These are phyloP conservation scores for Eucalyptus sideroxylon DNA, from an alignment of 345 rosid species.

Conservation along the genomic window DNA sequence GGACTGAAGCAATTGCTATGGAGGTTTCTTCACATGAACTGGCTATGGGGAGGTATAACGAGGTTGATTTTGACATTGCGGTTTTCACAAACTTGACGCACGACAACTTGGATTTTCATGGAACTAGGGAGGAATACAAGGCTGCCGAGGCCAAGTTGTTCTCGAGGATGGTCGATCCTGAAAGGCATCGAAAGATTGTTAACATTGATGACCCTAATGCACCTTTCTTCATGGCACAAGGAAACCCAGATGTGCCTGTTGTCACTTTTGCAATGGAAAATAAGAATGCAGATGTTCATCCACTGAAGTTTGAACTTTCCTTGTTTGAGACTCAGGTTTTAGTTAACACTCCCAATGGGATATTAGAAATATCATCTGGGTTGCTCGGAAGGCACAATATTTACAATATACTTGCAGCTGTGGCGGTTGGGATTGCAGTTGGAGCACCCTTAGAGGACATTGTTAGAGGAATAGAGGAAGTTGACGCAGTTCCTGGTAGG, in stretches of 20 bases:
- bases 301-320: constrained; percentile 82
- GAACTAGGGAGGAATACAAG: constrained; percentile 71
- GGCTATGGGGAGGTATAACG: constrained; percentile 58
- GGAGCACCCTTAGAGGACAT: constrained; percentile 92
- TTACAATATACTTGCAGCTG: constrained; percentile 85
- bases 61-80: constrained; percentile 85
- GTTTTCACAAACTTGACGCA: constrained; percentile 63
- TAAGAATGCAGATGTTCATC: constrained; percentile 78
- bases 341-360: constrained; percentile 83
- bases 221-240: constrained; percentile 53
- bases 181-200: constrained; percentile 84
- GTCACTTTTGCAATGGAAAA: constrained; percentile 86
- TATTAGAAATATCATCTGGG: constrained; percentile 86
- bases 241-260: constrained; percentile 70
- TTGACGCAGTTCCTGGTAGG: constrained; percentile 92
- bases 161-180: constrained; percentile 81
- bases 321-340: constrained; percentile 87
- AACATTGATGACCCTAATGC: constrained; percentile 87
- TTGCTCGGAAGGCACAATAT: constrained; percentile 81
- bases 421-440: constrained; percentile 92
- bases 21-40: constrained; percentile 75
- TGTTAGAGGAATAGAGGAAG: constrained; percentile 91
- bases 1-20: constrained; percentile 84
- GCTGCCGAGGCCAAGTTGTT: constrained; percentile 79
- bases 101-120: constrained; percentile 48